phyloP scores from a whole-genome alignment of 352 stramenopile species.

The Phytopythium helicoides region DNA sequence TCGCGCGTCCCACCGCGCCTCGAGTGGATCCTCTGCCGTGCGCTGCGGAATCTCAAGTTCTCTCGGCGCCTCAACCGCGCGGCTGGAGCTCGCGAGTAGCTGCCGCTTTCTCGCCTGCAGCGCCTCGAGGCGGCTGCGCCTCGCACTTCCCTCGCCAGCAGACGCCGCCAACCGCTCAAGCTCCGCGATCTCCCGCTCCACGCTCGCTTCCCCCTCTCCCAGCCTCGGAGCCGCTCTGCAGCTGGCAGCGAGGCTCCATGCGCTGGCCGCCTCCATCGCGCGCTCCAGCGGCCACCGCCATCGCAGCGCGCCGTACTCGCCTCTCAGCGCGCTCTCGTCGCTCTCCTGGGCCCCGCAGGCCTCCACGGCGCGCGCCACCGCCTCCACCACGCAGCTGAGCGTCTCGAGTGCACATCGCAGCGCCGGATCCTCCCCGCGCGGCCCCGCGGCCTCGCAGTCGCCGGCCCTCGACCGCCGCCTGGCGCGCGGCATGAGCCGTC shows the following conservation, averaged over 20 bases:
- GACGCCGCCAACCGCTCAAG: constrained; percentile 17
- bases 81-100: background rate
- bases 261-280: constrained; percentile 12
- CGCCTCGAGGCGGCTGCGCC: constrained; percentile 5
- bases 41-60: constrained; percentile 13
- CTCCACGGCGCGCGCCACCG: background rate
- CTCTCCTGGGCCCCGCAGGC: background rate
- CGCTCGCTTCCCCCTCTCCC: constrained; percentile 3
- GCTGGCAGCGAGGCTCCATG: constrained; percentile 10
- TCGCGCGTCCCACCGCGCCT: constrained; percentile 20
- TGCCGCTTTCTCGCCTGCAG: constrained; percentile 7
- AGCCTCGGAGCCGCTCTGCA: background rate
- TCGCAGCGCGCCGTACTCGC: background rate
- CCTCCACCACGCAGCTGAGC: background rate
- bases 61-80: constrained; percentile 3
- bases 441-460: background rate
- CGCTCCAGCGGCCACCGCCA: constrained; percentile 16
- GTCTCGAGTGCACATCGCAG: background rate
- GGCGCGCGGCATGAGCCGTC: background rate
- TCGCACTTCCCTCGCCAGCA: background rate
- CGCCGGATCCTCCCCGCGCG: background rate
- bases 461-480: background rate
- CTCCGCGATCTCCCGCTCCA: constrained; percentile 6
- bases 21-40: constrained; percentile 20
- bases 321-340: background rate